These are phyloP conservation scores for Diatrype stigma DNA, from an alignment of 2,329 filamentous ascomycete species.

Conservation along the genomic window DNA sequence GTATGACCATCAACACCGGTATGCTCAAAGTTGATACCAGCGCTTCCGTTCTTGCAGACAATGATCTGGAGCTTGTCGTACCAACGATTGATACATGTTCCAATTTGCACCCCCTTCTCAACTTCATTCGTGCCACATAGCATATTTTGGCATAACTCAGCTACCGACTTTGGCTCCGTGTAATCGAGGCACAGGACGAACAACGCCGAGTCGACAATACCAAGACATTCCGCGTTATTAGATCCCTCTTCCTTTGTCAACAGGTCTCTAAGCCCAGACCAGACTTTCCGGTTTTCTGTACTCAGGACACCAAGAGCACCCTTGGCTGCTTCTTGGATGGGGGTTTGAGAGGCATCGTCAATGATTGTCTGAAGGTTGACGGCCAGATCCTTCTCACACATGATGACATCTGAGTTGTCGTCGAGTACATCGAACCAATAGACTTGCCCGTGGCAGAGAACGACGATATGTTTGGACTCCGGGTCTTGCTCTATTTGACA, in stretches of 20 bases:
- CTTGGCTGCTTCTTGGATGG: constrained; percentile 93
- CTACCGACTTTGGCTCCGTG: constrained; percentile 74
- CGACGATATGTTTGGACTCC: constrained; percentile 86
- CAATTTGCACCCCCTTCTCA: constrained; percentile 89
- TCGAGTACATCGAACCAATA: constrained; percentile 99
- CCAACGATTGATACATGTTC: constrained; percentile 97
- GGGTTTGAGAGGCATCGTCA: constrained; percentile 82
- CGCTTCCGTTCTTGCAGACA: constrained; percentile 96
- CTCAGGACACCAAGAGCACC: constrained; percentile 88
- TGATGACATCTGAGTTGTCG: constrained; percentile 90
- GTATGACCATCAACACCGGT: constrained; percentile 98
- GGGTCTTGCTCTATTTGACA: constrained; percentile 96
- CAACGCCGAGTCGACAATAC: constrained; percentile 88
- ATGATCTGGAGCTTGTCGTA: constrained; percentile 99
- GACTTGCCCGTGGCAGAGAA: constrained; percentile 91
- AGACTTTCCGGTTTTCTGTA: constrained; percentile 93
- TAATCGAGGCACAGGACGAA: constrained; percentile 93
- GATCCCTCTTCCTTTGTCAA: constrained; percentile 80
- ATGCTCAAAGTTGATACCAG: constrained; percentile 98
- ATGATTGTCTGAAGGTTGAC: constrained; percentile 90
- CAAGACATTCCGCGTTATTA: constrained; percentile 94
- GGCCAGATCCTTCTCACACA: constrained; percentile 91
- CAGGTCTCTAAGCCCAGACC: constrained; percentile 87
- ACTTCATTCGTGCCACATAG: constrained; percentile 92
- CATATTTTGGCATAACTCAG: constrained; percentile 96